Evolutionary conservation across 208 protist genomes (phyloP).

Genomic region (Entamoeba nuttalli): DNA sequence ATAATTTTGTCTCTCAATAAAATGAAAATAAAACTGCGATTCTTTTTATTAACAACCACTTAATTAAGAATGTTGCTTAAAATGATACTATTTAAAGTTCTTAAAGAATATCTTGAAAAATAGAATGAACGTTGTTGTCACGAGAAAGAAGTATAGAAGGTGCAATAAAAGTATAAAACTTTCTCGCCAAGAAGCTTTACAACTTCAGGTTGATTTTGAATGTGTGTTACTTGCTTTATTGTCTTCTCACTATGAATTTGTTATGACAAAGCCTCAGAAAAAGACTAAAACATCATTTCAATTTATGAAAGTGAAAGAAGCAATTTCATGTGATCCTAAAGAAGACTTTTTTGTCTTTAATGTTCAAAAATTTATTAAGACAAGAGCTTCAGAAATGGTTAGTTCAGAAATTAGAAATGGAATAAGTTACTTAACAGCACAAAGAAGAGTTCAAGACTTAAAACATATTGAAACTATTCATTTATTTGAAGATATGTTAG

Average conservation of each 20-base stretch:
- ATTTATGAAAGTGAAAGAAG: not conserved
- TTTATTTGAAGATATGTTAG: not conserved
- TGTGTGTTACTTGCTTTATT: not conserved
- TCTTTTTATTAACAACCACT: too few relatives aligned
- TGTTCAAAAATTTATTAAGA: not conserved
- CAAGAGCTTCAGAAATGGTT: not conserved
- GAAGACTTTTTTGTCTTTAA: not conserved
- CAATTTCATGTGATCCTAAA: not conserved
- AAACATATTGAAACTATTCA: not conserved
- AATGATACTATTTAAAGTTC: too few relatives aligned
- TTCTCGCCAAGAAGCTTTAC: not conserved
- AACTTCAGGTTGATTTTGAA: not conserved
- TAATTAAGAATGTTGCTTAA: too few relatives aligned
- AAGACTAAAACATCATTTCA: not conserved
- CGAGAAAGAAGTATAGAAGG: not conserved
- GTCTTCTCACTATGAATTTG: not conserved
- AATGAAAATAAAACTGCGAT: too few relatives aligned
- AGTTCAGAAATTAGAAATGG: not conserved
- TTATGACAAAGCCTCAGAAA: not conserved
- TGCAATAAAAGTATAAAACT: not conserved
- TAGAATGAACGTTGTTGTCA: not conserved
- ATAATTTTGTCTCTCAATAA: too few relatives aligned
- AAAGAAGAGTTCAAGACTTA: not conserved
- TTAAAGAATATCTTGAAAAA: too few relatives aligned
- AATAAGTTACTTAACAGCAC: not conserved